These are phyloP conservation scores for Vigna nakashimae DNA, from an alignment of 306 rosid species.

Conservation along the genomic window DNA sequence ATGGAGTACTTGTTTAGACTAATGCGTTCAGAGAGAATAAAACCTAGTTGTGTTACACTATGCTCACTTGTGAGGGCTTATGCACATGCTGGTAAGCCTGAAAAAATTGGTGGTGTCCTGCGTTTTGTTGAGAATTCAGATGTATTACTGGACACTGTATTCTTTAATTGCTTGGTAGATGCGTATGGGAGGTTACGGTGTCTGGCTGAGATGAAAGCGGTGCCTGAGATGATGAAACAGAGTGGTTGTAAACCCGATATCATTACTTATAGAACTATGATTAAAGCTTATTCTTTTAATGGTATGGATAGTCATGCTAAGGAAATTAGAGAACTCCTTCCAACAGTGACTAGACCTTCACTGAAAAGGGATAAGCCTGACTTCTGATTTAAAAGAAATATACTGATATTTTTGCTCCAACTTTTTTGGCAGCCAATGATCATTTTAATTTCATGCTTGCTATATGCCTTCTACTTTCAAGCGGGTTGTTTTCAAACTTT, in stretches of 20 bases:
- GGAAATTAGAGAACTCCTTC: conserved; percentile 65
- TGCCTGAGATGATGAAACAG: conserved; percentile 78
- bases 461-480: background rate
- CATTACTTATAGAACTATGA: conserved; percentile 89
- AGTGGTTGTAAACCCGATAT: conserved; percentile 81
- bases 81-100: conserved; percentile 74
- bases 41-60: conserved; percentile 90
- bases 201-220: conserved; percentile 77
- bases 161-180: conserved; percentile 88
- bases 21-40: conserved; percentile 90
- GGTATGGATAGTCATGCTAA: conserved; percentile 76
- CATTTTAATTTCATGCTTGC: background rate
- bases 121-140: conserved; percentile 83
- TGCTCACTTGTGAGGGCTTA: conserved; percentile 92
- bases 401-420: background rate
- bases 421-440: background rate
- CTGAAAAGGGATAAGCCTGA: conserved; percentile 69
- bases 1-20: conserved; percentile 92
- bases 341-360: conserved; percentile 53
- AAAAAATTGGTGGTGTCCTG: conserved; percentile 70
- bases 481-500: background rate
- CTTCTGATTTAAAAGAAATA: conserved; percentile 47
- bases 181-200: conserved; percentile 81
- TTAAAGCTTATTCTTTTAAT: conserved; percentile 75
- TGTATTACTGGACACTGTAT: conserved; percentile 67